A percentile compares a stretch with the other conserved stretches of the same genome.
These are phyloP conservation scores for Fusarium buharicum DNA, from an alignment of 2,329 filamentous ascomycete species.

Conservation along the genomic window DNA sequence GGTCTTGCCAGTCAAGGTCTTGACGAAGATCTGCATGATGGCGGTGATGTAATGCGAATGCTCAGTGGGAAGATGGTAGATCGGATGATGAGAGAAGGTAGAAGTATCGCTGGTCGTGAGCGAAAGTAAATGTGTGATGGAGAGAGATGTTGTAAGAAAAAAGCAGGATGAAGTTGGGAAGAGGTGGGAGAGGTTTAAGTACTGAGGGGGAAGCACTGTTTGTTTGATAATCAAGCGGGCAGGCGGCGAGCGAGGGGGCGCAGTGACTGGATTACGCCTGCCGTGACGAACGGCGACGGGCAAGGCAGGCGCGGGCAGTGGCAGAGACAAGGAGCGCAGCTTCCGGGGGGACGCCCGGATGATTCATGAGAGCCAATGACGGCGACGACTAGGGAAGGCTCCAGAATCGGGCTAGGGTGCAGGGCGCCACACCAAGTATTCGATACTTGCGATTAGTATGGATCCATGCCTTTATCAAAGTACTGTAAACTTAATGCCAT, in stretches of 20 bases:
- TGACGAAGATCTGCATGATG: conserved; percentile 98
- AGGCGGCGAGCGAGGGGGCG: conserved; percentile 43
- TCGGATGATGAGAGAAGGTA: conserved; percentile 14
- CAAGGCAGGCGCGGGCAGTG: conserved; percentile 23
- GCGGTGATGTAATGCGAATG: conserved; percentile 48
- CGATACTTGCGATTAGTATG: too few species aligned
- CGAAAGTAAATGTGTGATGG: conserved; percentile 12
- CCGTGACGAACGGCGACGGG: conserved; percentile 29
- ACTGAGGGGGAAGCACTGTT: conserved; percentile 36
- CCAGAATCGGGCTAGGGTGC: conserved; percentile 50
- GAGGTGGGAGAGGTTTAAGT: conserved; percentile 49
- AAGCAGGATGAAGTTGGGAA: conserved; percentile 25
- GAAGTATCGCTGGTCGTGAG: conserved; percentile 21
- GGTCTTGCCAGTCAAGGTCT: conserved; percentile 84
- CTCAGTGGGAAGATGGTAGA: conserved; percentile 37
- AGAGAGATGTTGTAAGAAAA: conserved; percentile 30
- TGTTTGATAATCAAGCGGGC: conserved; percentile 43
- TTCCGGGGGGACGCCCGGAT: conserved; percentile 43
- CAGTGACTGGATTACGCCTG: conserved; percentile 45
- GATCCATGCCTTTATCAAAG: conserved; percentile 30
- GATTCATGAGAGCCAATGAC: conserved; percentile 52
- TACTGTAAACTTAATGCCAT: conserved; percentile 36
- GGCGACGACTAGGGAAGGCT: conserved; percentile 49
- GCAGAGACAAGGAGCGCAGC: conserved; percentile 36
- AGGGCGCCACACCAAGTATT: conserved; percentile 37